These are phyloP conservation scores for Immersiporthe knoxdaviesiana DNA, from an alignment of 2,329 filamentous ascomycete genomes.

Conservation along the genomic window DNA sequence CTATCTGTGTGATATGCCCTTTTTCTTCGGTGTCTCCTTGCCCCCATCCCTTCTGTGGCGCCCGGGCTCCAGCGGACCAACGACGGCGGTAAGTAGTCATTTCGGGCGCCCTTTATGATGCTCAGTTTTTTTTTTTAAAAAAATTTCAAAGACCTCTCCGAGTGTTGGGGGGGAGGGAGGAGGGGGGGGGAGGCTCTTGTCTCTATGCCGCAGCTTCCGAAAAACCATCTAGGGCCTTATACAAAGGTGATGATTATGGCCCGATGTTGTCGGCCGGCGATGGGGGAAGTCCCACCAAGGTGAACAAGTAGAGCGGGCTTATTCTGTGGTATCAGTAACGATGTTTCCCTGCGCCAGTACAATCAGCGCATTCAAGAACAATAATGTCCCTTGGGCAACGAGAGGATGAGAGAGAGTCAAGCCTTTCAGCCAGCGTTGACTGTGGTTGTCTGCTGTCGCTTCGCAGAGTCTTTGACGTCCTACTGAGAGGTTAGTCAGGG, in stretches of 20 bases:
- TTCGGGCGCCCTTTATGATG: slow-evolving; percentile 7
- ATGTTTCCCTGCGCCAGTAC: slow-evolving; percentile 26
- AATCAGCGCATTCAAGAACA: slow-evolving; percentile 28
- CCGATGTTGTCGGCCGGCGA: background rate
- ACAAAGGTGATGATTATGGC: slow-evolving; percentile 11
- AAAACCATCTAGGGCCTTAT: slow-evolving; percentile 3
- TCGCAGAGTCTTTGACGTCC: slow-evolving; percentile 26
- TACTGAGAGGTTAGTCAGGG: slow-evolving; percentile 29
- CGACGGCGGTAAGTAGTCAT: slow-evolving; percentile 5
- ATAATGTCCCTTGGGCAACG: slow-evolving; percentile 7
- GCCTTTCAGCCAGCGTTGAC: slow-evolving; percentile 38
- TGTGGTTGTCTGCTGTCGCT: slow-evolving; percentile 33
- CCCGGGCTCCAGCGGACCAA: slow-evolving; percentile 13
- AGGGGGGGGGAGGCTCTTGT: too few relatives aligned
- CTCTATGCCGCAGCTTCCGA: slow-evolving; percentile 8
- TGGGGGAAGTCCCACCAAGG: too few relatives aligned
- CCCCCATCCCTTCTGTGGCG: background rate
- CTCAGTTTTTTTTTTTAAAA: too few relatives aligned
- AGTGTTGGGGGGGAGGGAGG: background rate
- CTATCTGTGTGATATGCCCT: background rate
- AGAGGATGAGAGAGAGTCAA: slow-evolving; percentile 9
- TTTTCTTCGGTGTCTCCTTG: background rate
- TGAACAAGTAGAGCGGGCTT: slow-evolving; percentile 1
- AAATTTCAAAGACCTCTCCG: background rate
- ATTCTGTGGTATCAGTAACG: slow-evolving; percentile 17